Conservation (phyloP, 2,329 filamentous ascomycete species). For the Leptodontidium sp. region DNA sequence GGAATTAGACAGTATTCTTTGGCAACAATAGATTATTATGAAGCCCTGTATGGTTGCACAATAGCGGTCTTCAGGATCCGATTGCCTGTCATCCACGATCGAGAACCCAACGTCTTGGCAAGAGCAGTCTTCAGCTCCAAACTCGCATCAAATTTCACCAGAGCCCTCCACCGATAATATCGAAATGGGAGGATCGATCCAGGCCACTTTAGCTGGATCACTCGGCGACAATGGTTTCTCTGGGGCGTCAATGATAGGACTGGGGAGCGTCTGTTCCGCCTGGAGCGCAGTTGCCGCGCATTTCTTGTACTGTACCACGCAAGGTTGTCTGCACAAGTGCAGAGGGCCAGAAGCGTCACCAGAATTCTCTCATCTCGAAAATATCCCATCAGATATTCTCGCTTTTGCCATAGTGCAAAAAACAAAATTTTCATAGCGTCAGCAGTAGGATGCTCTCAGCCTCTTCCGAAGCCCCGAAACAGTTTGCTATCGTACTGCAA, state of each 20-base stretch:
- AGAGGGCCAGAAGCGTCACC: background rate
- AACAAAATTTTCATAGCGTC: background rate
- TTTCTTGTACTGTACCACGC: background rate
- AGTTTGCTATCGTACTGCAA: background rate
- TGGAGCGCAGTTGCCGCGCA: background rate
- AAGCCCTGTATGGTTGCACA: background rate
- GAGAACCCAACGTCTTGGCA: background rate
- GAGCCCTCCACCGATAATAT: background rate
- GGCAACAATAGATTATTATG: background rate
- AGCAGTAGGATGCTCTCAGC: background rate
- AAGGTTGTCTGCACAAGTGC: background rate
- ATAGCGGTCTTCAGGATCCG: background rate
- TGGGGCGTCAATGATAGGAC: background rate
- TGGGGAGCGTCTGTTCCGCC: background rate
- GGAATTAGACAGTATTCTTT: background rate
- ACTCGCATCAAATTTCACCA: background rate
- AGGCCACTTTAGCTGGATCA: background rate
- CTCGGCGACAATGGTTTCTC: background rate
- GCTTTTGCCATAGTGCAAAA: background rate
- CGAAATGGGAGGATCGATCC: background rate
- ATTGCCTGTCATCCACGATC: background rate
- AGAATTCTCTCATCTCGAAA: background rate
- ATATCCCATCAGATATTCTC: background rate
- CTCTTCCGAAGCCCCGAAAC: background rate
- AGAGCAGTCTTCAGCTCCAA: background rate